Base-by-base conservation (phyloP, 768 basidiomycete species). In the Lyophyllum decastes region DNA sequence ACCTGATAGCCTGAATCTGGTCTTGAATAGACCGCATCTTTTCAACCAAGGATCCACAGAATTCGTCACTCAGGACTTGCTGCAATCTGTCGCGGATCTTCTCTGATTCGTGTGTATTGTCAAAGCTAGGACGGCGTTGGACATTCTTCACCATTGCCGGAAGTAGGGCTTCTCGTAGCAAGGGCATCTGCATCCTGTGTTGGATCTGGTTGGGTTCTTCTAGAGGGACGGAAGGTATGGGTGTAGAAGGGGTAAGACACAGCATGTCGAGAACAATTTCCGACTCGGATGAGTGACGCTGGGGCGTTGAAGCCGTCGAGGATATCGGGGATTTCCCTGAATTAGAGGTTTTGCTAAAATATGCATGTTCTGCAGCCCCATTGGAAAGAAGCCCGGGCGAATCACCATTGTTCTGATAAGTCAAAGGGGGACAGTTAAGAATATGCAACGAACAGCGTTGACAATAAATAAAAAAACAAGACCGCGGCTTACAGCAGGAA, bases 41-140 rank as follows among this genome's bases (percentile, higher is more conserved):
- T 34, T 52, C 62, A 16, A 57, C 56, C 50, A 72, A 64, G n/a
- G 64, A 60, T 21, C 64, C 52, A 46, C 69, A 70, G 24, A 60
- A 55, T 17, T 66, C 64, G 47, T 71, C 64, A 3, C 68, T 72
- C 34, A 75, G 49, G n/a, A 68, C 60, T 43, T 54, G 58, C 19
- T 63, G 57, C 2, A 66, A 44, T 24, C 34, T 52, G 25, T 58
- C 52, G 21, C 60, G 54, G 16, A 69, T 19, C 25, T 54, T 49
- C n/a, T 54, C 47, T 6, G 55, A n/a, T 11, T 27, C 24, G 16
- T 38, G 19, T 17, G 25, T 34, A 17, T 54, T 30, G n/a, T 25
- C 33, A 35, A 49, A 52, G 3, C 35, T 51, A 34, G 35, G 24
- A 45, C 67, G 65, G 49, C 61, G 57, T 34, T 56, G 53, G 19